Percentiles rank a stretch among this genome's conserved stretches.
Conservation (phyloP, 495 filamentous ascomycete species). For the Tuber melanosporum region DNA sequence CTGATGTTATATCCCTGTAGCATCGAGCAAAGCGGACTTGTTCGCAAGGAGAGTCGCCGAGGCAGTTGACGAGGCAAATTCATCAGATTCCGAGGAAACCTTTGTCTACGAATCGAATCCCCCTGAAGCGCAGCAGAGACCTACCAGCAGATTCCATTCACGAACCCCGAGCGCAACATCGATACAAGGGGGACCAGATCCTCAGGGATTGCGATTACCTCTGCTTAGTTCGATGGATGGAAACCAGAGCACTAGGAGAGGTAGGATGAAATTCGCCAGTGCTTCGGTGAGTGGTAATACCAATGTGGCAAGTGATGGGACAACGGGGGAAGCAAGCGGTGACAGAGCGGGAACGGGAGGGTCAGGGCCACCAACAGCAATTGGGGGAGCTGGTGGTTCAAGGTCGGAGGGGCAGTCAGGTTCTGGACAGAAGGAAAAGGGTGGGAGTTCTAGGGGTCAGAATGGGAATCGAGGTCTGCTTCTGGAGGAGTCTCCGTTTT, state of each 20-base stretch:
- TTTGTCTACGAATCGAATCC: constrained; percentile 99
- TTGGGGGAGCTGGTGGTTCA: constrained; percentile 59
- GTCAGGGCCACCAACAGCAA: constrained; percentile 16
- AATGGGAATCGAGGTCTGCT: constrained; percentile 67
- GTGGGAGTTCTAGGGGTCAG: constrained; percentile 44
- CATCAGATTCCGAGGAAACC: constrained; percentile 94
- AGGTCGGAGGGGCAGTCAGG: constrained; percentile 69
- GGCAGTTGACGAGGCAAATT: constrained; percentile 84
- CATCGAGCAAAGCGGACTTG: constrained; percentile 94
- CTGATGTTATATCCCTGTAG: constrained; percentile 51
- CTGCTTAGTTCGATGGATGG: constrained; percentile 43
- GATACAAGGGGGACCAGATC: constrained; percentile 63
- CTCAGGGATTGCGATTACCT: constrained; percentile 57
- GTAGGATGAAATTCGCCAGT: constrained; percentile 98
- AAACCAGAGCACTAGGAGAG: constrained; percentile 66
- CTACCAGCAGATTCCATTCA: constrained; percentile 72
- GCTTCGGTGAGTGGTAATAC: constrained; percentile 57
- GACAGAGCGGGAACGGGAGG: constrained; percentile 51
- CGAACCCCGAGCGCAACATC: constrained; percentile 92
- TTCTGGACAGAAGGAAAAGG: constrained; percentile 51
- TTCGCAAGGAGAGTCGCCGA: constrained; percentile 95
- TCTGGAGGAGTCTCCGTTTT: constrained; percentile 67
- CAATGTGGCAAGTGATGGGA: constrained; percentile 53
- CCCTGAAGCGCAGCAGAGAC: constrained; percentile 66
- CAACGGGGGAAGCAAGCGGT: constrained; percentile 58